These are phyloP conservation scores for Boletales sp. DNA, from an alignment of 768 basidiomycete species.

Conservation along the genomic window DNA sequence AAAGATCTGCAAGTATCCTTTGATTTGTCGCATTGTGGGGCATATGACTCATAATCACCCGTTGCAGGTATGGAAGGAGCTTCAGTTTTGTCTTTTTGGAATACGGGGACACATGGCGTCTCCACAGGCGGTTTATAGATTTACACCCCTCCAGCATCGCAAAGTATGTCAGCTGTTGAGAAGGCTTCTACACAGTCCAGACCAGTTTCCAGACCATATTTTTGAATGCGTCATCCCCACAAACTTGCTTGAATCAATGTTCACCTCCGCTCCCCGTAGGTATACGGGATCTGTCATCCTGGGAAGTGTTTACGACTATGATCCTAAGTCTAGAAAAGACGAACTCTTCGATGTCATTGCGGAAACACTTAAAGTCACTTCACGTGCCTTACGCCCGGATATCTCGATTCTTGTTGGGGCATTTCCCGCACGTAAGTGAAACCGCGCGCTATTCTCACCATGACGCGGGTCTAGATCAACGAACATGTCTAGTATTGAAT, in stretches of 20 bases:
- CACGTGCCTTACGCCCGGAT: conserved; percentile 15
- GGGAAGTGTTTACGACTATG: conserved; percentile 18
- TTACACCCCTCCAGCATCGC: conserved; percentile 28
- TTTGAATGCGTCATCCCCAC: conserved; percentile 24
- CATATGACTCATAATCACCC: background rate
- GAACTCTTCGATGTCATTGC: conserved; percentile 10
- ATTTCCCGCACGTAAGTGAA: conserved; percentile 16
- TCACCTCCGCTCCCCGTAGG: background rate
- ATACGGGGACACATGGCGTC: conserved; percentile 33
- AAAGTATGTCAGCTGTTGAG: conserved; percentile 30
- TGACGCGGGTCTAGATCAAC: background rate
- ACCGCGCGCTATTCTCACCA: too few species aligned
- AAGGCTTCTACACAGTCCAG: conserved; percentile 31
- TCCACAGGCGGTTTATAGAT: conserved; percentile 27
- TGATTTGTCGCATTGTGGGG: background rate
- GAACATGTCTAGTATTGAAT: conserved; percentile 9
- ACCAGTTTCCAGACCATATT: conserved; percentile 31
- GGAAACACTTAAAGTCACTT: conserved; percentile 2
- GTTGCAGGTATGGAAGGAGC: conserved; percentile 17
- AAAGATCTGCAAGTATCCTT: conserved; percentile 5
- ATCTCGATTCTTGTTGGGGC: conserved; percentile 13
- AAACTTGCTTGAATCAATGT: background rate
- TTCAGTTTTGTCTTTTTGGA: conserved; percentile 23
- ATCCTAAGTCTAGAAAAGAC: conserved; percentile 9
- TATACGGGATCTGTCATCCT: conserved; percentile 22